Base-by-base conservation (phyloP, 1,284 basidiomycete species). In the Trametes hirsuta region DNA sequence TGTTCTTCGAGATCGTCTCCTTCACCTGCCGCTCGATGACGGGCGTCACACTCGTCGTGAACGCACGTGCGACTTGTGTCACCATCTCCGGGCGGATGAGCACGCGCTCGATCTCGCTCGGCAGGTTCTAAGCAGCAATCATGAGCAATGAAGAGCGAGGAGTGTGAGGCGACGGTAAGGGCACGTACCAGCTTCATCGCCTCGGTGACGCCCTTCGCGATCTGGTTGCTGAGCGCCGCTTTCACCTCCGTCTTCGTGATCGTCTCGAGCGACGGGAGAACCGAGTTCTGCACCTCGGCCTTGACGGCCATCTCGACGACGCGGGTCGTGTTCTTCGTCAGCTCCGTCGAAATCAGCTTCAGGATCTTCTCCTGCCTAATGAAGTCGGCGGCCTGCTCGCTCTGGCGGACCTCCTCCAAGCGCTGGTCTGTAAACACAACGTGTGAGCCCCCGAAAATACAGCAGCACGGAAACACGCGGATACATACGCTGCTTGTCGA, bases 281-380 rank as follows among this genome's bases (percentile, higher is more conserved):
- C 90, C 0, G 89, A 91, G 67, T 82, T 86, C 70, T 90, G 88
- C 12, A 94, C 86, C 72, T 93, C 90, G 53, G 78, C 80, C 77
- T 91, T 92, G 68, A 94, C 88, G 9, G 91, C 91, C 78, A 87
- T 82, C 75, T 94, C 91, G 45, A 94, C 91, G 42, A 94, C 89
- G 11, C 89, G 84, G 6, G 90, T 91, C 6, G 91, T 94, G 68
- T 93, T 93, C 76, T 87, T 86, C 6, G 89, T 93, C 54, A 94
- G 78, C 72, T 93, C 90, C 2, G 84, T 91, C 15, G 91, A 93
- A 66, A 94, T 93, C 45, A 94, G 77, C 76, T 93, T 93, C 68
- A 94, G 77, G 62, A 94, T 90, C 74, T 89, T 92, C 75, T 94
- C 92, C 74, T 94, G 91, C 21, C 92, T 84, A 40, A 84, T 79